A percentile compares a stretch with the other conserved stretches of the same genome.
These are phyloP conservation scores for Trametes maxima DNA, from an alignment of 768 basidiomycete genomes.

Conservation along the genomic window DNA sequence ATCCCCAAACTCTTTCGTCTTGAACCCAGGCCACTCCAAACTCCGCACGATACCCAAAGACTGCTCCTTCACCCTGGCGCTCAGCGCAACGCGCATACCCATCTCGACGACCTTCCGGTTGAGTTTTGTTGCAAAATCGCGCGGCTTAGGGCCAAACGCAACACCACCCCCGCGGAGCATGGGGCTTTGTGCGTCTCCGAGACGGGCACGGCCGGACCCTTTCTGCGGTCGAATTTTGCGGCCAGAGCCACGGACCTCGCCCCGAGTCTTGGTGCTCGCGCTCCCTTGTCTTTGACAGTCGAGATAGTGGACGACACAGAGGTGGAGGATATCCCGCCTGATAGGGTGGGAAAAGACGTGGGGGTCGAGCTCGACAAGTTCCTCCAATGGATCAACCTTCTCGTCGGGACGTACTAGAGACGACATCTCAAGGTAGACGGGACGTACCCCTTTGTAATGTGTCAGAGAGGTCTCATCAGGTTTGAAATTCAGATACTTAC, in stretches of 20 bases:
- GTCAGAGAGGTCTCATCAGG: not conserved
- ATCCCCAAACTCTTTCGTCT: constrained; percentile 67
- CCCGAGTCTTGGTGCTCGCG: constrained; percentile 88
- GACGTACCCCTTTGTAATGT: constrained; percentile 42
- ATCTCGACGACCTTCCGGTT: constrained; percentile 92
- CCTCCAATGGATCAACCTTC: constrained; percentile 44
- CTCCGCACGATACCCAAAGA: constrained; percentile 74
- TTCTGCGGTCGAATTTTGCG: constrained; percentile 91
- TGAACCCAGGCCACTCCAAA: constrained; percentile 70
- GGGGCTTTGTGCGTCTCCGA: constrained; percentile 86
- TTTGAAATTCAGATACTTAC: not conserved
- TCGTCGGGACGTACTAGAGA: constrained; percentile 51
- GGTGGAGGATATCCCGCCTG: constrained; percentile 89
- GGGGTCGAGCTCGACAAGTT: constrained; percentile 68
- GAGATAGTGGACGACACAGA: constrained; percentile 86
- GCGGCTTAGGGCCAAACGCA: constrained; percentile 88
- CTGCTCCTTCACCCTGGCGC: constrained; percentile 76
- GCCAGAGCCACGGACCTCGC: constrained; percentile 88
- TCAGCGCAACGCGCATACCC: constrained; percentile 90
- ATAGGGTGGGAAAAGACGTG: constrained; percentile 89
- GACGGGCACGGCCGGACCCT: constrained; percentile 85
- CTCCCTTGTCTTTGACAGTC: constrained; percentile 91
- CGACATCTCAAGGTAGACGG: constrained; percentile 65
- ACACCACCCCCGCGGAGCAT: constrained; percentile 91
- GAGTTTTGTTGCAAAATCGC: constrained; percentile 90